phyloP scores from a whole-genome alignment of 495 filamentous ascomycete species.

The Cenococcum geophilum region DNA sequence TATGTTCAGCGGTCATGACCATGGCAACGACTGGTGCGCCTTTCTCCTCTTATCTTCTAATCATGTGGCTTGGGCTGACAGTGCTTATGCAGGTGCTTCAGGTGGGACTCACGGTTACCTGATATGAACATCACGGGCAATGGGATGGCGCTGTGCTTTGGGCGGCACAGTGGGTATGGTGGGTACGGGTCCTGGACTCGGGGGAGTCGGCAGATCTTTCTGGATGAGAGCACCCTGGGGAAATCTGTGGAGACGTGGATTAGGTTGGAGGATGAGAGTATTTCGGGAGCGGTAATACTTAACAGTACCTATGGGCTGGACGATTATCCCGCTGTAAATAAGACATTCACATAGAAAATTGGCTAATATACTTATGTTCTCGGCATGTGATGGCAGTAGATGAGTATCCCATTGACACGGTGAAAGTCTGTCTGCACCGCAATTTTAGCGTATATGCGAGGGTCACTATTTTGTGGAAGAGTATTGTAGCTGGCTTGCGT shows the following conservation, averaged over 20 bases:
- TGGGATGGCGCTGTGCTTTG: conserved; percentile 55
- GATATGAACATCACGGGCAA: conserved; percentile 31
- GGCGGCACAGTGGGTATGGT: conserved; percentile 65
- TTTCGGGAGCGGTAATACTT: conserved; percentile 52
- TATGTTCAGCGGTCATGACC: conserved; percentile 64
- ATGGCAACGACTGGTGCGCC: conserved; percentile 59
- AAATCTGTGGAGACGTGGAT: conserved; percentile 54
- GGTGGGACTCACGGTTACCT: neutral
- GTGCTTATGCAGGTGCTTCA: conserved; percentile 14
- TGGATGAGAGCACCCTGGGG: conserved; percentile 24
- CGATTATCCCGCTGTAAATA: conserved; percentile 41
- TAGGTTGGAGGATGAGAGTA: conserved; percentile 54
- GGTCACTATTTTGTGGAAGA: too few species aligned
- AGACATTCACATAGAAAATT: too few species aligned
- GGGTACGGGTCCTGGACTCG: conserved; percentile 62
- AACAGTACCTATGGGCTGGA: conserved; percentile 66
- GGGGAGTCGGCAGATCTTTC: conserved; percentile 44
- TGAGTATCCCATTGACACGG: too few species aligned
- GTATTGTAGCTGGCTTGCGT: too few species aligned
- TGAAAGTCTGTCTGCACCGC: too few species aligned
- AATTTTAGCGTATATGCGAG: too few species aligned
- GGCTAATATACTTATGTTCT: too few species aligned
- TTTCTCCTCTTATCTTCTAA: too few species aligned
- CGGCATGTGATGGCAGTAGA: too few species aligned
- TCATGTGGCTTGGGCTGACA: too few species aligned